A percentile compares a stretch with the other conserved stretches of the same genome.
Conservation (phyloP, 768 basidiomycete species). For the Trametes gibbosa region DNA sequence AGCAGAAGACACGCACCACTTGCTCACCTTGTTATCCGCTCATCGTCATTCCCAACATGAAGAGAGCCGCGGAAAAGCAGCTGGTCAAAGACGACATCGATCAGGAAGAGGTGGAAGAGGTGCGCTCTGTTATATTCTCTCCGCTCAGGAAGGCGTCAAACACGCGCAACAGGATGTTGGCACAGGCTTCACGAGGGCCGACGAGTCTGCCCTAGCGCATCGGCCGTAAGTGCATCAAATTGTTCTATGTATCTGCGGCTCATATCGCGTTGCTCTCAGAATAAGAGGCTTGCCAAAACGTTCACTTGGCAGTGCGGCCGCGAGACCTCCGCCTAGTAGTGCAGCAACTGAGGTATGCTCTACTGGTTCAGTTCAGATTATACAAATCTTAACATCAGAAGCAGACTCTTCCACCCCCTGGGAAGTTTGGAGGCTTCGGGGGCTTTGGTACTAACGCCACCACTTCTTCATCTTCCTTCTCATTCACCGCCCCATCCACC, state of each 20-base stretch:
- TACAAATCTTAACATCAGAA: not conserved
- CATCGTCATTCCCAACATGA: slow-evolving; percentile 42
- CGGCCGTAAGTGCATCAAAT: slow-evolving; percentile 50
- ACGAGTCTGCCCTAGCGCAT: slow-evolving; percentile 49
- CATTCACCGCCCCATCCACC: slow-evolving; percentile 36
- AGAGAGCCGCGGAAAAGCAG: slow-evolving; percentile 73
- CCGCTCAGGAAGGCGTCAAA: not conserved
- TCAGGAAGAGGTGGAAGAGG: slow-evolving; percentile 38
- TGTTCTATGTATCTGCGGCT: not conserved
- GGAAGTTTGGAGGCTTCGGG: slow-evolving; percentile 50
- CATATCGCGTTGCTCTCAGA: slow-evolving; percentile 35
- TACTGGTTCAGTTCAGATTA: slow-evolving; percentile 1
- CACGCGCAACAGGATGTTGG: slow-evolving; percentile 37
- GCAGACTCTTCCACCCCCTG: slow-evolving; percentile 20
- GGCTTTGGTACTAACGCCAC: slow-evolving; percentile 49
- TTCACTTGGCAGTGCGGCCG: slow-evolving; percentile 23
- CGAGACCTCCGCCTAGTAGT: slow-evolving; percentile 5
- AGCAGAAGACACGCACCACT: no score
- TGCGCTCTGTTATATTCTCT: slow-evolving; percentile 5
- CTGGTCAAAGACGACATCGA: slow-evolving; percentile 56
- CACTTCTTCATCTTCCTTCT: slow-evolving; percentile 35
- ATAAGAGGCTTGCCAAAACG: slow-evolving; percentile 66
- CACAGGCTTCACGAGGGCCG: slow-evolving; percentile 57
- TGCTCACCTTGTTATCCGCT: not conserved
- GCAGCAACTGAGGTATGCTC: slow-evolving; percentile 21